phyloP scores from a whole-genome alignment of 1,139 yeast genomes.

The Saccharomyces hybrid region DNA sequence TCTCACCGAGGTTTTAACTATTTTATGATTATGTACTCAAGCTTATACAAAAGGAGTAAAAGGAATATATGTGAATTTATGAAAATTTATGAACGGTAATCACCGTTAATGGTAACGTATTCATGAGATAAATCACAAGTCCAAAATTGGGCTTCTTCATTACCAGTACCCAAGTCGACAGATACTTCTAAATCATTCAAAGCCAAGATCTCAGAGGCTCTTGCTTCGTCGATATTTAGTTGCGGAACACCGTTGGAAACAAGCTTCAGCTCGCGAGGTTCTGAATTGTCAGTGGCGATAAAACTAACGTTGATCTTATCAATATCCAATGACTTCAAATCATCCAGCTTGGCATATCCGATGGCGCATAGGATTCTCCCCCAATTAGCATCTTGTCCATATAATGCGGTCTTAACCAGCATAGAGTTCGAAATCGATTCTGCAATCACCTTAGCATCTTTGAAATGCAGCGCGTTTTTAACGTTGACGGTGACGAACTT shows the following conservation, averaged over 20 bases:
- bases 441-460: slow-evolving; percentile 79
- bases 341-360: slow-evolving; percentile 62
- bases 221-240: slow-evolving; percentile 63
- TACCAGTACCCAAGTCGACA: slow-evolving; percentile 76
- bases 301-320: slow-evolving; percentile 73
- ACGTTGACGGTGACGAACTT: slow-evolving; percentile 82
- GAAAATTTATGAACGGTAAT: slow-evolving; percentile 50
- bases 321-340: slow-evolving; percentile 51
- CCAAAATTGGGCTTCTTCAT: slow-evolving; percentile 75
- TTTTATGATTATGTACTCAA: too few species aligned
- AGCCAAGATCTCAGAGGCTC: slow-evolving; percentile 74
- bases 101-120: slow-evolving; percentile 89
- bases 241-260: slow-evolving; percentile 91
- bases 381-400: slow-evolving; percentile 98
- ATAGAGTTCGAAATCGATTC: slow-evolving; percentile 80
- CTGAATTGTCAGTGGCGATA: slow-evolving; percentile 71
- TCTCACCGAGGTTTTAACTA: too few species aligned
- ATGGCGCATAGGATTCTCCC: slow-evolving; percentile 95
- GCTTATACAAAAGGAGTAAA: background rate
- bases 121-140: slow-evolving; percentile 94
- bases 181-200: slow-evolving; percentile 67
- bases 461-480: slow-evolving; percentile 60
- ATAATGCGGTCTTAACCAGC: slow-evolving; percentile 88
- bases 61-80: slow-evolving; percentile 10
- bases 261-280: slow-evolving; percentile 47